Base-by-base conservation (phyloP, 495 filamentous ascomycete genomes). In the Choiromyces venosus region DNA sequence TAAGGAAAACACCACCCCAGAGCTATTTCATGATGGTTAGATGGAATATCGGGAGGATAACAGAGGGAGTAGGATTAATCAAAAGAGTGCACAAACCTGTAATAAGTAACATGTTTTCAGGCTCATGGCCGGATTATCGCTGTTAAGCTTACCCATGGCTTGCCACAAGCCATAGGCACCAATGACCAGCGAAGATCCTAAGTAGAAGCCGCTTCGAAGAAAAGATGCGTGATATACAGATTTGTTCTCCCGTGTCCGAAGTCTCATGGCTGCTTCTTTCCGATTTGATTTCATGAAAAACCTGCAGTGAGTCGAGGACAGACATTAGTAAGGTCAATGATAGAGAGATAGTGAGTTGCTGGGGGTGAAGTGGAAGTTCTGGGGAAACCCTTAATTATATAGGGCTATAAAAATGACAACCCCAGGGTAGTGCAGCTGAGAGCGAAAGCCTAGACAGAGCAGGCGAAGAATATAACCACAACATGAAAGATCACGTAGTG, bases 211-310 rank as follows among this genome's bases (percentile, higher is more conserved):
- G 69, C 90, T 91, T 56, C 90, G 88, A 82, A 96, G 95, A 0
- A 91, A 87, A 70, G 87, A 90, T 12, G 90, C 91, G 75, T 89
- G 91, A 70, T 95, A 93, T 5, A 87, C 86, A 0, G 87, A 83
- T 52, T 87, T 90, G 16, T 86, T 86, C 52, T 85, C 85, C 67
- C 88, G 88, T 68, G 88, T 90, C 44, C 92, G 88, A 12, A 99
- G 87, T 82, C 96, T 97, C 16, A 90, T 89, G 10, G 89, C 89
- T 0, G 95, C 95, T 61, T 97, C 86, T 82, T 99, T 98, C 76
- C 89, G 92, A 80, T 97, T 97, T 0, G 79, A 81, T 56, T 74
- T 72, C 35, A 71, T 72, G 46, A 81, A 81, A 65, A 82, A 81
- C 25, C 78, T 77, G 46, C 8, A 33, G 29, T 8, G 18, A 33